Evolutionary conservation across 2,329 filamentous ascomycete genomes (phyloP), one percentile per base, ranked within the genome.

Genomic region (Blastomyces percursus): DNA sequence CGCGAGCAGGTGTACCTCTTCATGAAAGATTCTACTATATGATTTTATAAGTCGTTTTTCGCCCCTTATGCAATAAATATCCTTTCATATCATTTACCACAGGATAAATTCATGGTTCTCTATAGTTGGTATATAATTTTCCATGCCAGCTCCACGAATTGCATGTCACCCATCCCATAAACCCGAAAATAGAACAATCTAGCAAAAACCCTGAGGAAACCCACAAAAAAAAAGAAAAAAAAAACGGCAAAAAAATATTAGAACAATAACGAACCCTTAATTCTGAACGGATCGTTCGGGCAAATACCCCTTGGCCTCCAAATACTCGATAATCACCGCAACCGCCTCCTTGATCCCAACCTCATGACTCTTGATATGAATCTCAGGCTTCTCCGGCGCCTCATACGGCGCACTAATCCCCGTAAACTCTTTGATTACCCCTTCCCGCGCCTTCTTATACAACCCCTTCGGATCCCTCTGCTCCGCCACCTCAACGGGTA

Each of bases 381-480:
- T 89, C 81, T 99, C 94, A 1, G 94, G 84, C 63, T 86, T 85
- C 74, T 87, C 80, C 5, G 94, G 94, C 65, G 86, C 90, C 83
- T 99, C 94, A 75, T 99, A 99, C 1, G 94, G 94, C 38, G 93
- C 91, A 68, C 88, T 92, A 71, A 97, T 91, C 62, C 94, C 94
- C 1, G 94, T 99, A 75, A 99, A 99, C 69, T 97, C 91, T 78
- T 95, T 94, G 77, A 97, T 97, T 76, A 95, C 86, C 54, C 94
- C 94, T 60, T 89, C 87, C 54, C 93, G 82, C 14, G 94, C 94
- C 84, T 96, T 96, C 83, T 96, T 96, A 80, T 99, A 99, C 64
- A 97, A 79, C 5, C 93, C 94, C 85, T 99, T 99, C 58, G 94
- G 94, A 73, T 99, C 94, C 66, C 94, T 86, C 83, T 93, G 82